Conservation (phyloP, 2,329 filamentous ascomycete species). For the Mycogone perniciosa region DNA sequence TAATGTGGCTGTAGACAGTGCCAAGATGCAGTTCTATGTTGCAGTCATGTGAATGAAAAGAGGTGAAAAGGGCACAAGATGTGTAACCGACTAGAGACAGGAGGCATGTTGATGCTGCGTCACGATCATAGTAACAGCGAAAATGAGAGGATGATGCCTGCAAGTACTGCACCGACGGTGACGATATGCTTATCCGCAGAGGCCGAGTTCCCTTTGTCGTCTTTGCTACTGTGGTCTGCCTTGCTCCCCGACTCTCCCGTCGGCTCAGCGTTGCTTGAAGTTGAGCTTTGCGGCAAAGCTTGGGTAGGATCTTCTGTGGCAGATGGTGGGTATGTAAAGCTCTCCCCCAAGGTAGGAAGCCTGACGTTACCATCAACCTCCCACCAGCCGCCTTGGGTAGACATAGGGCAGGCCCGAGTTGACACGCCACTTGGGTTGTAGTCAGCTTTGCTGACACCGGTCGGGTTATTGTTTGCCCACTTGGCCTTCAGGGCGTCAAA, state of each 20-base stretch:
- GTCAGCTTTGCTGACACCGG: slow-evolving; percentile 57
- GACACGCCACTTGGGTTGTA: slow-evolving; percentile 58
- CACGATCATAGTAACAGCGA: slow-evolving; percentile 14
- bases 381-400: slow-evolving; percentile 73
- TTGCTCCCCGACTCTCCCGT: neutral
- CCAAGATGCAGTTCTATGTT: neutral
- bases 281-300: neutral
- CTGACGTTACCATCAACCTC: slow-evolving; percentile 61
- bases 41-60: slow-evolving; percentile 1
- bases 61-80: neutral
- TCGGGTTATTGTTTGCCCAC: slow-evolving; percentile 67
- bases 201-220: slow-evolving; percentile 12
- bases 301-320: slow-evolving; percentile 12
- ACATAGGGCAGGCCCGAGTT: slow-evolving; percentile 63
- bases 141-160: slow-evolving; percentile 11
- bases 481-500: slow-evolving; percentile 70
- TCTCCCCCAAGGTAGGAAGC: slow-evolving; percentile 63
- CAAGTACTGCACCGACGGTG: slow-evolving; percentile 13
- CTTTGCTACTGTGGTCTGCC: slow-evolving; percentile 1
- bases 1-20: neutral
- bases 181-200: slow-evolving; percentile 14
- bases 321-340: slow-evolving; percentile 18
- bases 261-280: neutral
- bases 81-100: slow-evolving; percentile 6
- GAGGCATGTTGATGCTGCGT: neutral